These are phyloP conservation scores for Candida sp. DNA, from an alignment of 1,139 yeast species.

Conservation along the genomic window DNA sequence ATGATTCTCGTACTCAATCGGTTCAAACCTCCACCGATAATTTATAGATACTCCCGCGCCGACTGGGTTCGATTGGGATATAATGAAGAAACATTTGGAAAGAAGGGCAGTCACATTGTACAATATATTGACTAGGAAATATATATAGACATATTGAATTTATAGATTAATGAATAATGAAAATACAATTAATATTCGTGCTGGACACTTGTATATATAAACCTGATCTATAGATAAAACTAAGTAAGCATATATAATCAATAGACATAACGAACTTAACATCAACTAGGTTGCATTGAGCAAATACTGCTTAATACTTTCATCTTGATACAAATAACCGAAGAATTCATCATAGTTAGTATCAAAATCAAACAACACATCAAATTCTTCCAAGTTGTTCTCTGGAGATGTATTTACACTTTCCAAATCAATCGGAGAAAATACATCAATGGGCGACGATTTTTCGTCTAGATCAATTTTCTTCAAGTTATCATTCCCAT, in stretches of 20 bases:
- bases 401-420: not conserved
- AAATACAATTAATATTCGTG: too few species aligned
- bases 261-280: too few species aligned
- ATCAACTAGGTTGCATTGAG: too few species aligned
- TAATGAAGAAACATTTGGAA: conserved; percentile 28
- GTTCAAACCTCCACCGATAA: conserved; percentile 24
- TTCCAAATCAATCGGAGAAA: not conserved
- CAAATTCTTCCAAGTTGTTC: not conserved
- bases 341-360: not conserved
- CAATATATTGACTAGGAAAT: conserved; percentile 27
- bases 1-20: conserved; percentile 16
- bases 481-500: too few species aligned
- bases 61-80: conserved; percentile 43
- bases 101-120: conserved; percentile 17
- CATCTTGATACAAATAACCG: not conserved
- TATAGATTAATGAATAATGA: conserved; percentile 3
- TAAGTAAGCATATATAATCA: too few species aligned
- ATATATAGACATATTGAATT: not conserved
- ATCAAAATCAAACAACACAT: not conserved
- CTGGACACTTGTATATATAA: too few species aligned
- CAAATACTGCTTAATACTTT: not conserved
- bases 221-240: too few species aligned
- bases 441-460: too few species aligned
- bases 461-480: too few species aligned
- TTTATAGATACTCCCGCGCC: conserved; percentile 25